These are phyloP conservation scores for Angophora floribunda DNA, from an alignment of 345 rosid genomes.

Conservation along the genomic window DNA sequence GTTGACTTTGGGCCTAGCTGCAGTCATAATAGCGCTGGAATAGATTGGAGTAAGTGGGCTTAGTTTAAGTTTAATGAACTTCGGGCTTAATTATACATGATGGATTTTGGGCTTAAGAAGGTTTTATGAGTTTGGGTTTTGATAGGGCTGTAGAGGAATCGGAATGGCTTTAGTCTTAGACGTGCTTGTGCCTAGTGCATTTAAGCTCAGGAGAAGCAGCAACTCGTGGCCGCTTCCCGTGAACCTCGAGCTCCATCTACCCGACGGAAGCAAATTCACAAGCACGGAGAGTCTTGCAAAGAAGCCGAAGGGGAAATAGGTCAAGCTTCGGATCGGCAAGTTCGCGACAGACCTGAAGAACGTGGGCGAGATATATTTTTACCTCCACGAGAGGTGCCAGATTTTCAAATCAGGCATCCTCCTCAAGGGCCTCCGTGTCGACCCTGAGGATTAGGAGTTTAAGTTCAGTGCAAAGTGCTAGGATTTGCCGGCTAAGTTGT, in stretches of 20 bases:
- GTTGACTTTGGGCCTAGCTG: too few relatives aligned
- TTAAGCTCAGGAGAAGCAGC: background rate
- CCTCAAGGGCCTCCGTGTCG: background rate
- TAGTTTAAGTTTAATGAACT: too few relatives aligned
- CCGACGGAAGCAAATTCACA: background rate
- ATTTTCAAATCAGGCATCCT: background rate
- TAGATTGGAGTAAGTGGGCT: too few relatives aligned
- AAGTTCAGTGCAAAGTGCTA: background rate
- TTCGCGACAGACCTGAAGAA: background rate
- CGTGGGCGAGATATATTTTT: background rate
- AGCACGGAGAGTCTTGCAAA: background rate
- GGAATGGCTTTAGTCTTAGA: too few relatives aligned
- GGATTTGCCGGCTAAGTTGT: background rate
- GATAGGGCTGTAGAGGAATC: too few relatives aligned
- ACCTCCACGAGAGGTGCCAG: background rate
- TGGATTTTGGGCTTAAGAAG: too few relatives aligned
- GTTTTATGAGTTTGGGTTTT: too few relatives aligned
- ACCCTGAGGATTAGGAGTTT: background rate
- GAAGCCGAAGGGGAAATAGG: background rate
- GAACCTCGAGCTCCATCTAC: background rate
- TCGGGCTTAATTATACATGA: too few relatives aligned
- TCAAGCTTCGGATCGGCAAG: background rate
- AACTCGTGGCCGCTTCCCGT: background rate
- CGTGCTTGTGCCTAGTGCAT: too few relatives aligned
- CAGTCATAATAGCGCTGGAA: too few relatives aligned